phyloP scores from a whole-genome alignment of 2,329 filamentous ascomycete species.

The Phaeosphaeria sp. region DNA sequence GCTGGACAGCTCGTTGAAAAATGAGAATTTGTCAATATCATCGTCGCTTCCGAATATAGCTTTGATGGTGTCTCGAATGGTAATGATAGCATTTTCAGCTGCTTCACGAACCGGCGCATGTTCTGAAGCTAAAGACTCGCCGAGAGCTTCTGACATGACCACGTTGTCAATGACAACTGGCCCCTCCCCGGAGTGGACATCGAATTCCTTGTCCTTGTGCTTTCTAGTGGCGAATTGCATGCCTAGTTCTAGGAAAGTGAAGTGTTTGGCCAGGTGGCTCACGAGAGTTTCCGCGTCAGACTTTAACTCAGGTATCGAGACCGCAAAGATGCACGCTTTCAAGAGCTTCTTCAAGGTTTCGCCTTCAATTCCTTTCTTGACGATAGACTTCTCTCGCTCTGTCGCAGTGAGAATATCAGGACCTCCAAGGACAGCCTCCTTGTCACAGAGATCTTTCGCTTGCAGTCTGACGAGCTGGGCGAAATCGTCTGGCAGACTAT shows the following conservation, averaged over 20 bases:
- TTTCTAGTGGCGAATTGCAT: conserved; percentile 82
- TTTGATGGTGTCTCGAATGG: conserved; percentile 76
- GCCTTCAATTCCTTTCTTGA: conserved; percentile 87
- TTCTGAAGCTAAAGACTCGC: conserved; percentile 89
- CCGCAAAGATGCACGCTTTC: conserved; percentile 86
- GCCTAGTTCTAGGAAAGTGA: conserved; percentile 88
- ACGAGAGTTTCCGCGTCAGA: conserved; percentile 78
- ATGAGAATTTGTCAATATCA: conserved; percentile 75
- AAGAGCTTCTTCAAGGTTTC: conserved; percentile 81
- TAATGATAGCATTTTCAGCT: conserved; percentile 77
- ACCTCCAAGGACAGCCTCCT: conserved; percentile 71
- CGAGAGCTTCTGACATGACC: conserved; percentile 85
- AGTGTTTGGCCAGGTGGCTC: conserved; percentile 83
- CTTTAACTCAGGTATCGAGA: conserved; percentile 81
- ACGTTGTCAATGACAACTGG: conserved; percentile 86
- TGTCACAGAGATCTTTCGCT: conserved; percentile 80
- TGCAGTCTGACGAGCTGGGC: conserved; percentile 84
- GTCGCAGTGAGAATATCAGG: conserved; percentile 74
- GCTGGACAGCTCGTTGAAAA: conserved; percentile 83
- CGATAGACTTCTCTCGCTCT: conserved; percentile 80
- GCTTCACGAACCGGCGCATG: conserved; percentile 79
- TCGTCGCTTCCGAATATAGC: conserved; percentile 79
- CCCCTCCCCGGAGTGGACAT: conserved; percentile 85
- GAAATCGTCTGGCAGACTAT: conserved; percentile 88
- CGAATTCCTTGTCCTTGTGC: conserved; percentile 78